Evolutionary conservation across 2,329 filamentous ascomycete species (phyloP), one percentile per base, ranked within the genome.

Genomic region (Aureobasidium sp.): DNA sequence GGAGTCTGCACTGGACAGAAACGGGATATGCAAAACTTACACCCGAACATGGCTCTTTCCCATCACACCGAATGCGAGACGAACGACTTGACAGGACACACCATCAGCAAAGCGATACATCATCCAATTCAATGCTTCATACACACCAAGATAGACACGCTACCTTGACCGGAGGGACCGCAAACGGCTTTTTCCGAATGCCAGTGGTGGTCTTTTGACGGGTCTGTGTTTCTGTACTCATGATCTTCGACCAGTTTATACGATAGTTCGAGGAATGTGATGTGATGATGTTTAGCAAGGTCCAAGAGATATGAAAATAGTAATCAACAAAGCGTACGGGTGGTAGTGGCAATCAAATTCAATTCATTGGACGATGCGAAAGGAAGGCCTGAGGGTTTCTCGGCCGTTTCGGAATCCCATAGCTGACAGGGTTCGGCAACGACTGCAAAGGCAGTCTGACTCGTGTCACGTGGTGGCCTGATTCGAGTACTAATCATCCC

Each of bases 1-100:
- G 15, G 17, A 6, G 43, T 46, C 19, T n/a, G 27, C n/a, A 25
- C 27, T 31, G 25, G 27, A 17, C 43, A 31, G 43, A 29, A n/a
- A 29, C 43, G n/a, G 43, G 15, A 9, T 46, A 46, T 27, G n/a
- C n/a, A 19, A 15, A 3, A 60, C 57, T 60, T 33, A 58, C 60
- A n/a, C 40, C 35, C 23, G 60, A 50, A 42, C 60, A 62, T 37
- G 60, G 60, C 3, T 59, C 33, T 31, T 53, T 53, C 0, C 55
- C 60, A 49, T 62, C 60, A 33, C 55, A 62, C n/a, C 60, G 33
- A 6, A 59, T 51, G 7, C 60, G 60, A 3, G 60, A 57, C 9
- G 60, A 29, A 8, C 60, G 54, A 54, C 60, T 62, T 49, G 10
- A 17, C 15, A 9, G 9, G 4, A 35, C 25, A 27, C 11, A 37